Evolutionary conservation across 257 asterid genomes (phyloP).

Genomic region (Thymus mandschuricus): DNA sequence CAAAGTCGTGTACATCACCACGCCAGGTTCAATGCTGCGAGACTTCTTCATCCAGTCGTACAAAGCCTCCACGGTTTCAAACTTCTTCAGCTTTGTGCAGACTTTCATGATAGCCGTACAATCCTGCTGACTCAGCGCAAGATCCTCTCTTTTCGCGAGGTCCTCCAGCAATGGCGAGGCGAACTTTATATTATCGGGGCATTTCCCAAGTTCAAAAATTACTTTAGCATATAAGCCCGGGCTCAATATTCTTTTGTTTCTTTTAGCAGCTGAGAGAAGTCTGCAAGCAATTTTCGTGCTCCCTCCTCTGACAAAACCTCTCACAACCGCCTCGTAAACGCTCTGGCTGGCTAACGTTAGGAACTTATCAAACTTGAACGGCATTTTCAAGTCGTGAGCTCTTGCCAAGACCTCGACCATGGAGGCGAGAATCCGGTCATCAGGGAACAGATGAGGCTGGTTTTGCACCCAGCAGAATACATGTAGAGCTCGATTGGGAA

Average conservation of each 20-base stretch:
- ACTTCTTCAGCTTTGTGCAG: constrained; percentile 59
- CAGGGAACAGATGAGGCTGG: constrained; percentile 77
- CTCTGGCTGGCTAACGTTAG: constrained; percentile 55
- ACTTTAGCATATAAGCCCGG: constrained; percentile 68
- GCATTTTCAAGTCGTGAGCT: constrained; percentile 68
- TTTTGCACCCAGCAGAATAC: constrained; percentile 75
- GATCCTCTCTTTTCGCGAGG: constrained; percentile 77
- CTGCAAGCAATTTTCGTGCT: constrained; percentile 61
- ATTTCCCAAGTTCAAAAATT: constrained; percentile 64
- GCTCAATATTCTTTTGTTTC: constrained; percentile 53
- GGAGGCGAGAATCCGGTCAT: constrained; percentile 82
- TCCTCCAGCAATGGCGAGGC: constrained; percentile 63
- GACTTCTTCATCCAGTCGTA: constrained; percentile 70
- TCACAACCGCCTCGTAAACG: constrained; percentile 74
- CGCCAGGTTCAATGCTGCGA: constrained; percentile 47
- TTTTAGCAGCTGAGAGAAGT: constrained; percentile 61
- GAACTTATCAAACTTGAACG: constrained; percentile 56
- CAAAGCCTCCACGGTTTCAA: constrained; percentile 66
- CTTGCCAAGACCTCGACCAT: constrained; percentile 77
- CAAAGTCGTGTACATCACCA: constrained; percentile 82
- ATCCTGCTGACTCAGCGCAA: constrained; percentile 60
- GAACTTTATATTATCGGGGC: constrained; percentile 53
- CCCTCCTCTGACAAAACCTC: constrained; percentile 75
- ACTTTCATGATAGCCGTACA: constrained; percentile 81
- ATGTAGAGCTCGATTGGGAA: constrained; percentile 65